These are phyloP conservation scores for Zalaria obscura DNA, from an alignment of 2,329 filamentous ascomycete genomes.

Conservation along the genomic window DNA sequence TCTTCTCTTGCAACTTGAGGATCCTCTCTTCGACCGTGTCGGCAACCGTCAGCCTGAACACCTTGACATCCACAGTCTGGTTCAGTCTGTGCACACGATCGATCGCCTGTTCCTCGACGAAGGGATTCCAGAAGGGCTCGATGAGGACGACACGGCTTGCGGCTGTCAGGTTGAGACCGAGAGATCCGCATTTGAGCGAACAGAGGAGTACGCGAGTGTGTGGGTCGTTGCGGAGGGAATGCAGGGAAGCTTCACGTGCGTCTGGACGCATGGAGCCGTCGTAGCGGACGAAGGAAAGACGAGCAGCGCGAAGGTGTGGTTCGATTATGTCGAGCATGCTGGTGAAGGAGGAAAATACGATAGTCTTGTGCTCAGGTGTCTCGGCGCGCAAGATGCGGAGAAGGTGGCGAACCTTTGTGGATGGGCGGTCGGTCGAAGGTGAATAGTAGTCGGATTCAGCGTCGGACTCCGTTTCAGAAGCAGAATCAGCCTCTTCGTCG, in stretches of 20 bases:
- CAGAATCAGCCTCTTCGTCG: constrained; percentile 32
- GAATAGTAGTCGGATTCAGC: constrained; percentile 15
- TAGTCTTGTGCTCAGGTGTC: constrained; percentile 77
- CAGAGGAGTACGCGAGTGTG: constrained; percentile 75
- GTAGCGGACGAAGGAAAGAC: constrained; percentile 74
- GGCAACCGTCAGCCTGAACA: constrained; percentile 84
- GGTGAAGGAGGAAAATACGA: constrained; percentile 97
- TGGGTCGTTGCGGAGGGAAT: constrained; percentile 59
- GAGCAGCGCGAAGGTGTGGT: constrained; percentile 65
- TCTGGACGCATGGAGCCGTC: constrained; percentile 95
- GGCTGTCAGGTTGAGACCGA: constrained; percentile 88
- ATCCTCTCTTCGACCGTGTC: constrained; percentile 88
- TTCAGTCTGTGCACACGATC: constrained; percentile 97
- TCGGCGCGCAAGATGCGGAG: constrained; percentile 70
- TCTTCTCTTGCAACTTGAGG: constrained; percentile 85
- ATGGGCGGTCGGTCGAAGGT: constrained; percentile 25
- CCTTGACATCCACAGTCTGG: constrained; percentile 83
- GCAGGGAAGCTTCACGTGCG: constrained; percentile 71
- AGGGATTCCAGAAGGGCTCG: constrained; percentile 96
- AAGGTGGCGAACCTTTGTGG: constrained; percentile 83
- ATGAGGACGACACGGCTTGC: constrained; percentile 87
- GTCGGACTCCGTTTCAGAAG: constrained; percentile 21
- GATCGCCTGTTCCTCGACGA: constrained; percentile 97
- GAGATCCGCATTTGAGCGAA: constrained; percentile 81
- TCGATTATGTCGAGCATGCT: constrained; percentile 96